Evolutionary conservation across 177 flowering plant genomes (phyloP), one percentile per base, ranked within the genome.

Genomic region (Vitis hybrid): DNA sequence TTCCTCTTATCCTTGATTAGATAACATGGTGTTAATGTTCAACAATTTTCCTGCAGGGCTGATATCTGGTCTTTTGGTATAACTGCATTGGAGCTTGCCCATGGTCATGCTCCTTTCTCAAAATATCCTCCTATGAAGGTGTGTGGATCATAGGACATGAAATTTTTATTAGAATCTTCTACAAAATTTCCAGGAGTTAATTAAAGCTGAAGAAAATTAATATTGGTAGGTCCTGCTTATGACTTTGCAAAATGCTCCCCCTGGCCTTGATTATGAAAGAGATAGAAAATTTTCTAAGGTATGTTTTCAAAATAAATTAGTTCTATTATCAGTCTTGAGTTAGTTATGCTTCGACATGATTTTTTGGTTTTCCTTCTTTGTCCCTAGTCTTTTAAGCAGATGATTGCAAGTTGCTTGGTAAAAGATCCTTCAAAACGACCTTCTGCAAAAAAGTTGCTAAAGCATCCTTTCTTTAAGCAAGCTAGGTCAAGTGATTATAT

Each of bases 21-120:
- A 45, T 61, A 18, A 21, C 52, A 52, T 60, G 66, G 69, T 70
- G 6, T 48, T 51, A 68, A 58, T 71, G 55, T 65, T 68, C 70
- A 39, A 72, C 67, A 64, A 60, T 74, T 60, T 62, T 57, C 58
- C 16, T 80, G 75, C 85, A 94, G 99, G 84, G 99, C 99, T 67
- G 99, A 95, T 85, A 91, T 95, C 18, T 95, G 99, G 99, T 95
- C 99, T 18, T 95, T 95, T 78, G 99, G 98, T 29, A 95, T 95
- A 81, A 93, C 99, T 64, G 99, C 97, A 39, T 78, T 95, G 74
- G 99, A 95, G 75, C 97, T 95, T 67, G 99, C 99, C n/a, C 99
- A 93, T 79, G 99, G 99, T 61, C 97, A 94, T 85, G 99, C 99
- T 74, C 99, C 99, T 67, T 94, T 94, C 78, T 94, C 99, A 65